Conservation (phyloP, 306 rosid genomes). For the Dalbergia cultrata region DNA sequence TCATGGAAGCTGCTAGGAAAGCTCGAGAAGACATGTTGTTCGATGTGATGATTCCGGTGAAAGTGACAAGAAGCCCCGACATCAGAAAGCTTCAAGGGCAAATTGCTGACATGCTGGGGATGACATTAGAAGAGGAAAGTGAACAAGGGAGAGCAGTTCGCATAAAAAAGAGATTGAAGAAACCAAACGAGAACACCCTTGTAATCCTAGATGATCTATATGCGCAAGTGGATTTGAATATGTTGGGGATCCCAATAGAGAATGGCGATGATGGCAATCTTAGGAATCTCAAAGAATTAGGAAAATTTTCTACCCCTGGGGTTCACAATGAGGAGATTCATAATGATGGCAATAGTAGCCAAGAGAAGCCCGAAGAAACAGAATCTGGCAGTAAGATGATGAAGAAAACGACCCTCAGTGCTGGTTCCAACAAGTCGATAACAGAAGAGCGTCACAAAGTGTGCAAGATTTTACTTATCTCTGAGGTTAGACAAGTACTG, state of each 20-base stretch:
- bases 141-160: constrained; percentile 43
- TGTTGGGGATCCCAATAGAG: constrained; percentile 33
- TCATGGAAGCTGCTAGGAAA: background rate
- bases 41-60: background rate
- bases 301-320: background rate
- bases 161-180: background rate
- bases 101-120: constrained; percentile 33
- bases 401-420: no score
- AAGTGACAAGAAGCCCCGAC: background rate
- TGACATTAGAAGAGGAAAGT: constrained; percentile 25
- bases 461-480: constrained; percentile 42
- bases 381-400: no score
- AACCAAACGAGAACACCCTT: constrained; percentile 22
- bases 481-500: constrained; percentile 5
- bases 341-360: no score
- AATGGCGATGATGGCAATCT: no score
- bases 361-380: no score
- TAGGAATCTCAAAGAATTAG: background rate
- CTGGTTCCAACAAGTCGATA: background rate
- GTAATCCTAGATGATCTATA: constrained; percentile 31
- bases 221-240: background rate
- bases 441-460: background rate
- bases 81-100: constrained; percentile 44
- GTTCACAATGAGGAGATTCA: no score
- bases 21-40: background rate